These are phyloP conservation scores for Penicillium sp. DNA, from an alignment of 2,329 filamentous ascomycete species.

Conservation along the genomic window DNA sequence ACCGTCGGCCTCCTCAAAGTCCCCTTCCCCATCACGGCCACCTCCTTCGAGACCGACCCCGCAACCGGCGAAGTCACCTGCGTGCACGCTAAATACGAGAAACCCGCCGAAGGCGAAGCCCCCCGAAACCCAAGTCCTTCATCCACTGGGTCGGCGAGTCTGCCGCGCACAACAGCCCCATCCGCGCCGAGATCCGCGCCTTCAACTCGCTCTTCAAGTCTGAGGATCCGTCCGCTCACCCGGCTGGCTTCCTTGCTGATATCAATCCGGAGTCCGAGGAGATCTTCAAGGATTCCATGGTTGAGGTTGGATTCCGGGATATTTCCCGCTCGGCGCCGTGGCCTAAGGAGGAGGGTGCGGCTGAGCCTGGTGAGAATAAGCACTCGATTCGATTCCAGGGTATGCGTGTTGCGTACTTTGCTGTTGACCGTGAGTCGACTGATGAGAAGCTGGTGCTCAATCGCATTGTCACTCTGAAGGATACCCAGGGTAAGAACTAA, in stretches of 20 bases:
- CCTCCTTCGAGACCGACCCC: constrained; percentile 66
- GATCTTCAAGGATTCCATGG: constrained; percentile 72
- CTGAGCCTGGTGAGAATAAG: constrained; percentile 40
- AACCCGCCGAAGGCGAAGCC: constrained; percentile 63
- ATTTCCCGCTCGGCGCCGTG: constrained; percentile 72
- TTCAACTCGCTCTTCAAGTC: constrained; percentile 85
- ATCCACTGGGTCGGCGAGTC: constrained; percentile 87
- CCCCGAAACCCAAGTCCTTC: constrained; percentile 66
- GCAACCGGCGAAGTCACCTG: constrained; percentile 63
- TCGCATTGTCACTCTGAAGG: constrained; percentile 87
- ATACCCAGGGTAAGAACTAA: constrained; percentile 45
- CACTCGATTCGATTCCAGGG: constrained; percentile 88
- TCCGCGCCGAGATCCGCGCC: constrained; percentile 70
- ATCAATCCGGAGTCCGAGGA: constrained; percentile 82
- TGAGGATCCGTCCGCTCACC: constrained; percentile 73
- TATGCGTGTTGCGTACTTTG: constrained; percentile 68
- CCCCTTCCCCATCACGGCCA: constrained; percentile 67
- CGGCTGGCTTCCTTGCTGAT: constrained; percentile 78
- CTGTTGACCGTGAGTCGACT: constrained; percentile 72
- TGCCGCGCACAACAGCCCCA: constrained; percentile 58
- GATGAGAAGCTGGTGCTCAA: constrained; percentile 83
- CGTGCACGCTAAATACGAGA: constrained; percentile 67
- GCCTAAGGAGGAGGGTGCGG: constrained; percentile 70
- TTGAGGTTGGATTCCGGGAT: constrained; percentile 81
- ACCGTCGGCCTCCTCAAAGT: constrained; percentile 71